Evolutionary conservation across 768 basidiomycete genomes (phyloP).

Genomic region (Mycena metata): DNA sequence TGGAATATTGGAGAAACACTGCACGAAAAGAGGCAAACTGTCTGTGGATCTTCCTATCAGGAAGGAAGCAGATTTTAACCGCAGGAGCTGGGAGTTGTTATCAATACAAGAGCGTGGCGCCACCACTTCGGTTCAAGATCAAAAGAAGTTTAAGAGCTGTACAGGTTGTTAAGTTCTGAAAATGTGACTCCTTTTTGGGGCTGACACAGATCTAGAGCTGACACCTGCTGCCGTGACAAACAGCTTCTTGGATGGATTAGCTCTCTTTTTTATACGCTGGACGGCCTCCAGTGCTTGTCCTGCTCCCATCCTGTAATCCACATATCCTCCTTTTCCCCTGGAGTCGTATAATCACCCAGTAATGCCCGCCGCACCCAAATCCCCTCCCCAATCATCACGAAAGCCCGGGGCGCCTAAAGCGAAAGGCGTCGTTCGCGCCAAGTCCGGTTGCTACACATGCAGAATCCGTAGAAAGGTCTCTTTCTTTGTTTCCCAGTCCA

Average conservation of each 20-base stretch:
- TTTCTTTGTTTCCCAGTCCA: conserved; percentile 22
- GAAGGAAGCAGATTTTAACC: too few relatives aligned
- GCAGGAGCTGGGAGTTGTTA: too few relatives aligned
- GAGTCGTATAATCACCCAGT: conserved; percentile 32
- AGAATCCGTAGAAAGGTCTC: conserved; percentile 86
- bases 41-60: neutral
- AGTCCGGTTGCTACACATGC: conserved; percentile 92
- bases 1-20: neutral
- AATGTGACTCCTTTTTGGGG: neutral
- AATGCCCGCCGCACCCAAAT: conserved; percentile 60
- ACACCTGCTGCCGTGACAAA: neutral
- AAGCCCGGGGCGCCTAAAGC: conserved; percentile 73
- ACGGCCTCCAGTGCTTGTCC: conserved; percentile 16
- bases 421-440: conserved; percentile 87
- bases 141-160: too few relatives aligned
- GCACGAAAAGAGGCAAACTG: neutral
- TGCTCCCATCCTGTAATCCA: conserved; percentile 29
- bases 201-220: too few relatives aligned
- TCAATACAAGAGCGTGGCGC: conserved; percentile 20
- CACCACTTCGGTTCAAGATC: too few relatives aligned
- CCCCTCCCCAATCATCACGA: conserved; percentile 54
- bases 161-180: too few relatives aligned
- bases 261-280: conserved; percentile 33
- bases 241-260: conserved; percentile 17
- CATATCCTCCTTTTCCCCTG: conserved; percentile 26